Evolutionary conservation across 192 early-diverging fungal species (phyloP).

Genomic region (Chytriomyces hyalinus): DNA sequence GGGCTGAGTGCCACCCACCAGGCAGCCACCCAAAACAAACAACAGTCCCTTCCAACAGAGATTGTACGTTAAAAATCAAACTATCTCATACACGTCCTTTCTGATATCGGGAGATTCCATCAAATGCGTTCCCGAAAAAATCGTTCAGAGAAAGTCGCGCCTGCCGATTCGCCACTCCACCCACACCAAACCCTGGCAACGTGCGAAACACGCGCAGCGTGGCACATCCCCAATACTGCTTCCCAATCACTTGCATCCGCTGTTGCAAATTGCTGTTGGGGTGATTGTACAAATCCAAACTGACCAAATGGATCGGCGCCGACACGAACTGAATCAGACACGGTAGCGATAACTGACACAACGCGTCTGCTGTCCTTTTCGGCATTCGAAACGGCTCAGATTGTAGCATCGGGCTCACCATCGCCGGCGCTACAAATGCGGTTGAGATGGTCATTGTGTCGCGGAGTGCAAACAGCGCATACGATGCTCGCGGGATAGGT

Average conservation of each 20-base stretch:
- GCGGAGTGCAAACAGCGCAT: constrained; percentile 40
- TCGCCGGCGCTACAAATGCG: constrained; percentile 47
- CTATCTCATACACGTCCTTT: too few relatives aligned
- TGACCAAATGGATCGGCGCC: constrained; percentile 47
- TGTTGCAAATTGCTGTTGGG: constrained; percentile 2
- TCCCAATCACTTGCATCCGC: constrained; percentile 14
- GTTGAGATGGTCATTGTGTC: constrained; percentile 48
- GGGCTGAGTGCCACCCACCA: too few relatives aligned
- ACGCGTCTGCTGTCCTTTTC: constrained; percentile 25
- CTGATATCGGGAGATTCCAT: too few relatives aligned
- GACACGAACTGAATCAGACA: constrained; percentile 48
- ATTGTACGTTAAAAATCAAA: too few relatives aligned
- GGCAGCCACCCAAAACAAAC: too few relatives aligned
- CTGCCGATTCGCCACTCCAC: constrained; percentile 46
- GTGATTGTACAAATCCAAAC: constrained; percentile 54
- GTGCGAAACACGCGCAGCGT: constrained; percentile 40
- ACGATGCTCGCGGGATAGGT: constrained; percentile 39
- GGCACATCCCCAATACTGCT: constrained; percentile 39
- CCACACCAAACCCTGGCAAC: constrained; percentile 56
- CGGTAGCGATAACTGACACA: constrained; percentile 45
- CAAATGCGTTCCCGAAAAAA: neutral
- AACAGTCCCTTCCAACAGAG: too few relatives aligned
- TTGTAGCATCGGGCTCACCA: constrained; percentile 26
- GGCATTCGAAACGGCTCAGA: neutral
- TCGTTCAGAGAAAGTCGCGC: neutral